Evolutionary conservation across 441 rosid species (phyloP), one percentile per base, ranked within the genome.

Genomic region (Populus hybrid): DNA sequence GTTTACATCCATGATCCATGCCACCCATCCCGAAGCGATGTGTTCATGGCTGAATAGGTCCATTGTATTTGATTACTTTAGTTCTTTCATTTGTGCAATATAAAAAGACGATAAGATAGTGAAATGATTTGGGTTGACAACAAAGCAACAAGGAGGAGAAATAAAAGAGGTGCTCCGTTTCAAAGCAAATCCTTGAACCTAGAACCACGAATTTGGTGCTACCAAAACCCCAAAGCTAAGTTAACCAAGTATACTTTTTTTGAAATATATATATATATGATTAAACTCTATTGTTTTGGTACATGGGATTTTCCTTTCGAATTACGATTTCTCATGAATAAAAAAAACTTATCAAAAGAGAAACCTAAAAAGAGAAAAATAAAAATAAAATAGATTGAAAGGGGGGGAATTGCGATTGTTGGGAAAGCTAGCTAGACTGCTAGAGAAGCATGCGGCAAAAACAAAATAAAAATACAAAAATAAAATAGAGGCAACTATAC

Each of bases 401-500:
- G 46, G 46, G 46, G 42, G 3, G 3, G 3, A 2, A 10, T 10
- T 38, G 46, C 46, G 46, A 38, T 38, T 38, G 46, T 38, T 35
- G 38, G 38, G 38, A 71, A 66, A 75, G 82, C 35, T 77, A 79
- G n/a, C n/a, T n/a, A n/a, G n/a, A n/a, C n/a, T n/a, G 80, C 46
- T 42, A 77, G 71, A 70, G 71, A 80, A 24, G 80, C 80, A 78
- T 71, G 85, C 83, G 77, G 71, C 69, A 73, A 53, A 35, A 35
- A 63, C 38, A 74, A 61, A 76, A 67, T 46, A 71, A 79, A 79
- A 83, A 80, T 61, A 73, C 81, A 77, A 75, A 35, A 35, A 35
- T 7, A 35, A 35, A 35, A 38, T 38, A 2, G 46, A 38, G 12
- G 46, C 46, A 38, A 38, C 46, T 38, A 38, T 10, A 38, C 42